phyloP scores from a whole-genome alignment of 768 basidiomycete genomes.

The Cytidiella melzeri region DNA sequence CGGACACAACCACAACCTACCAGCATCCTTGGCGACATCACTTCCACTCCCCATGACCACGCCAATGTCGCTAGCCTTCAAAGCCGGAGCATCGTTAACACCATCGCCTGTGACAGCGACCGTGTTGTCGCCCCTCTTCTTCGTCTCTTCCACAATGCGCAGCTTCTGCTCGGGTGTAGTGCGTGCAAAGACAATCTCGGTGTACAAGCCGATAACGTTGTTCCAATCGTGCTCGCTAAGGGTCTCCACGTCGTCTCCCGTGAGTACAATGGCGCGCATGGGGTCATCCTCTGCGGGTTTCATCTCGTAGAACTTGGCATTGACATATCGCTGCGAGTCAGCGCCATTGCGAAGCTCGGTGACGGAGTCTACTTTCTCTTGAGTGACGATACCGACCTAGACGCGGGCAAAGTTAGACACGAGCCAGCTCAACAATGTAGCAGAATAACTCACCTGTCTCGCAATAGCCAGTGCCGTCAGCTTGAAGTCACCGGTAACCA shows the following conservation, averaged over 20 bases:
- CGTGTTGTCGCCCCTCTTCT: conserved; percentile 43
- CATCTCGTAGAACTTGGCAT: conserved; percentile 16
- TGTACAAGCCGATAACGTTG: conserved; percentile 31
- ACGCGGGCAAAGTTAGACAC: too few relatives aligned
- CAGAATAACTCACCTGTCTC: conserved; percentile 54
- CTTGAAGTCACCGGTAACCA: conserved; percentile 59
- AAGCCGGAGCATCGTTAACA: conserved; percentile 52
- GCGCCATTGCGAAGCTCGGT: conserved; percentile 21
- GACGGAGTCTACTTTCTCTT: conserved; percentile 31
- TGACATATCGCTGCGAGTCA: conserved; percentile 17
- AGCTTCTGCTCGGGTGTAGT: conserved; percentile 63
- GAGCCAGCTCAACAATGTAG: conserved; percentile 30
- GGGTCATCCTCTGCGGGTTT: conserved; percentile 34
- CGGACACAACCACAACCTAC: conserved; percentile 29
- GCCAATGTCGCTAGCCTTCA: conserved; percentile 57
- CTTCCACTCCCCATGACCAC: conserved; percentile 53
- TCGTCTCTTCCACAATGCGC: conserved; percentile 54
- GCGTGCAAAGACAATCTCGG: conserved; percentile 55
- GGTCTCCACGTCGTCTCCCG: conserved; percentile 37
- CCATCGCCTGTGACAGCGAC: conserved; percentile 68
- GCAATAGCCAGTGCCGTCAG: conserved; percentile 61
- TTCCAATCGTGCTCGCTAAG: conserved; percentile 37
- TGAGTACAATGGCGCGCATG: conserved; percentile 34
- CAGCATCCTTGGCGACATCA: conserved; percentile 50
- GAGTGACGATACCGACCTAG: conserved; percentile 40